Evolutionary conservation across 2,329 filamentous ascomycete species (phyloP), one percentile per base, ranked within the genome.

Genomic region (Rugonectria rugulosa): DNA sequence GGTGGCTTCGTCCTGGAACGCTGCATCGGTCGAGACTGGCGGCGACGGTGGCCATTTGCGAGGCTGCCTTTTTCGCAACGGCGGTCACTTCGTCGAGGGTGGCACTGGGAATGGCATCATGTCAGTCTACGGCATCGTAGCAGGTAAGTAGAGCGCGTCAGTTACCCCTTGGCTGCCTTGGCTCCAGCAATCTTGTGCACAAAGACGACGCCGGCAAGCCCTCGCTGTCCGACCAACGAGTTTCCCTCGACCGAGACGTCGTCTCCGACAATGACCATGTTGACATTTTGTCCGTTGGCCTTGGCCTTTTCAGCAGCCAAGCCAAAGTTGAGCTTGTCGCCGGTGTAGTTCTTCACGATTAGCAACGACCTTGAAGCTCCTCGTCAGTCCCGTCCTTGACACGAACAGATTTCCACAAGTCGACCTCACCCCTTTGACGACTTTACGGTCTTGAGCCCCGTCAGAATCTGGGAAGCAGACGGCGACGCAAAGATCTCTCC

Each of bases 241-340:
- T 67, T 67, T 9, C 63, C 64, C 21, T 67, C 58, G 0, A 66
- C 63, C 1, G 64, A 67, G 4, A 67, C 64, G 34, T 67, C 64
- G 2, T 67, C 64, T 6, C 63, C 64, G 1, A 67, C 58, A 12
- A 66, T 56, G 14, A 67, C 63, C 60, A 66, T 66, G 42, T 62
- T 57, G 4, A 67, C 60, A 15, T 58, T 57, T 17, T 63, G 62
- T 1, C 63, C 63, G 8, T 62, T 52, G 3, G 67, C 60, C 43
- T 69, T 69, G 27, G 67, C 67, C 50, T 68, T 67, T 53, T 70
- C 68, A 4, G 67, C 67, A 3, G 68, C 67, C 14, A 70, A 46
- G 5, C 67, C 66, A 45, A 70, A 68, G 55, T 68, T 68, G 42
- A 68, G 62, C 42, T 68, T 67, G 40, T 68, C 66, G 17, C 66